A percentile compares a stretch with the other conserved stretches of the same genome.
Evolutionary conservation across 1,139 yeast species (phyloP).

Genomic region (Saccharomyces hybrid): DNA sequence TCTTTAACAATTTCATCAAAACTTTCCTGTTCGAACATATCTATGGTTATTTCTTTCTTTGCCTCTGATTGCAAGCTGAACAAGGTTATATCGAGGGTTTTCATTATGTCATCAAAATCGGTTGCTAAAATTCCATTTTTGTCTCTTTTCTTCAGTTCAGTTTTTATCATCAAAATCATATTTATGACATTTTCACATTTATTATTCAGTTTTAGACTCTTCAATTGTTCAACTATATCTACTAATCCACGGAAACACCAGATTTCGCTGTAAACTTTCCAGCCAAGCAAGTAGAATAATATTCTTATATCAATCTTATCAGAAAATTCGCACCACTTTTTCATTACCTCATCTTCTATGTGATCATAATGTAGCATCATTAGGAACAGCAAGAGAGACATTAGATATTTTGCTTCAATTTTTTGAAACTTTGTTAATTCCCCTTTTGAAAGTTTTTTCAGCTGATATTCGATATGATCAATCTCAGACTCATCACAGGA

Average conservation of each 20-base stretch:
- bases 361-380: constrained; percentile 19
- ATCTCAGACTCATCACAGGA: constrained; percentile 22
- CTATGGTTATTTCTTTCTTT: constrained; percentile 11
- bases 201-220: constrained; percentile 22
- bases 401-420: constrained; percentile 19
- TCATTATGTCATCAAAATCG: constrained; percentile 16
- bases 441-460: constrained; percentile 7
- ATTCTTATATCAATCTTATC: constrained; percentile 23
- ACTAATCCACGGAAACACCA: constrained; percentile 29
- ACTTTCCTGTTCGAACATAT: constrained; percentile 16
- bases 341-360: constrained; percentile 14
- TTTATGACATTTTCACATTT: constrained; percentile 15
- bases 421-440: constrained; percentile 10
- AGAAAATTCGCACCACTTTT: constrained; percentile 19
- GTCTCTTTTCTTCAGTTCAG: constrained; percentile 5
- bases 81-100: constrained; percentile 22
- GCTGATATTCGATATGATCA: constrained; percentile 14
- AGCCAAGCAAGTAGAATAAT: constrained; percentile 22
- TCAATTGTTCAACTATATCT: constrained; percentile 18
- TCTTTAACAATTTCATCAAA: constrained; percentile 16
- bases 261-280: constrained; percentile 24
- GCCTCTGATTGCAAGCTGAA: constrained; percentile 6
- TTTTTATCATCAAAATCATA: constrained; percentile 4
- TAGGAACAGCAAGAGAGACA: constrained; percentile 19
- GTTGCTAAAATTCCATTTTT: constrained; percentile 4